Conservation (phyloP, 2,329 filamentous ascomycete species). For the Diplodia seriata region DNA sequence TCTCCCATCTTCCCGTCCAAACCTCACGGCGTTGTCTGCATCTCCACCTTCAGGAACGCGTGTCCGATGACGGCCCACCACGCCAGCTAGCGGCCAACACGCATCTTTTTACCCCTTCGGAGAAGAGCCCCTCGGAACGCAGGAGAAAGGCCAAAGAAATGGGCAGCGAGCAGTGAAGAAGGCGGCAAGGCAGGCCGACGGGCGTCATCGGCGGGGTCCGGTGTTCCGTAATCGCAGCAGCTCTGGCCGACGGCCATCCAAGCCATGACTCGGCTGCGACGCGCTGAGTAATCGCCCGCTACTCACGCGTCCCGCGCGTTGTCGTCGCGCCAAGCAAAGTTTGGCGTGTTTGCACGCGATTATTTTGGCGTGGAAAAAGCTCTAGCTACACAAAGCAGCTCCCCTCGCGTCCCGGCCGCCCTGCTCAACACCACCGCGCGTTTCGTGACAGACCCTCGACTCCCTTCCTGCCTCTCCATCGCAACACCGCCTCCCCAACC, state of each 20-base stretch:
- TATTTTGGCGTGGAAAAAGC: not conserved
- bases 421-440: slow-evolving; percentile 24
- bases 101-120: not conserved
- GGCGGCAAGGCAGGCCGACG: slow-evolving; percentile 1
- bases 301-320: not conserved
- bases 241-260: not conserved
- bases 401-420: not conserved
- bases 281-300: slow-evolving; percentile 1
- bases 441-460: slow-evolving; percentile 6
- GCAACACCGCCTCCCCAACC: not conserved
- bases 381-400: not conserved
- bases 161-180: not conserved
- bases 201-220: slow-evolving; percentile 13
- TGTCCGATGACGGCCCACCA: not conserved
- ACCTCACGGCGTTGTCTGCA: not conserved
- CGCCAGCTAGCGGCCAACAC: not conserved
- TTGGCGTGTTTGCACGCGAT: slow-evolving; percentile 1
- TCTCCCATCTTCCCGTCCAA: not conserved
- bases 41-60: not conserved
- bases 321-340: slow-evolving; percentile 4
- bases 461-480: not conserved
- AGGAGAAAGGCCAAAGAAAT: not conserved
- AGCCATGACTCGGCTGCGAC: not conserved
- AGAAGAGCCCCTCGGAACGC: not conserved
- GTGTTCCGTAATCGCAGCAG: slow-evolving; percentile 14